Evolutionary conservation across 179 eudicot genomes (phyloP).

Genomic region (Heliamphora ciliata): DNA sequence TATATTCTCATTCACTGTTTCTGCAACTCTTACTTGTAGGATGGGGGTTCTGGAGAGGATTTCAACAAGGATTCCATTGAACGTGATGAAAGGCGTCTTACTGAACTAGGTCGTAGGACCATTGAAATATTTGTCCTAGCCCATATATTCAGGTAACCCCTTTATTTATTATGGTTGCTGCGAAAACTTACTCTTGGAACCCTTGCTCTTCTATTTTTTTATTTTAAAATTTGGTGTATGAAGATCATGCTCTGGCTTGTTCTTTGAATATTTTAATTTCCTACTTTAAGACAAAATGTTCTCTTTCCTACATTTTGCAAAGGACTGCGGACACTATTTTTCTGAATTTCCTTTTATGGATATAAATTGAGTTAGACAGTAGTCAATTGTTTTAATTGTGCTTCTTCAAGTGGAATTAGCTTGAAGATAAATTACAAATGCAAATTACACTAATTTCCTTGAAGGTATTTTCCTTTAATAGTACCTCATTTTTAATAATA

Average conservation of each 20-base stretch:
- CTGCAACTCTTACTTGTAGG: constrained; percentile 36
- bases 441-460: too few relatives aligned
- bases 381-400: not conserved
- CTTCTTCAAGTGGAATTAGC: not conserved
- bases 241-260: not conserved
- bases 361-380: not conserved
- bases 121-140: constrained; percentile 86
- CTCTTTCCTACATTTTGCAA: not conserved
- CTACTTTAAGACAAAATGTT: not conserved
- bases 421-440: not conserved
- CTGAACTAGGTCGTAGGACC: constrained; percentile 90
- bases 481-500: not conserved
- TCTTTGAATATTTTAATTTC: constrained; percentile 1
- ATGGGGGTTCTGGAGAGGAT: constrained; percentile 80
- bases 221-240: not conserved
- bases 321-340: not conserved
- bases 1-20: not conserved
- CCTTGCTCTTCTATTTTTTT: not conserved
- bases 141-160: constrained; percentile 72
- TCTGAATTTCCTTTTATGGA: not conserved
- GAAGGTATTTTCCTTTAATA: too few relatives aligned
- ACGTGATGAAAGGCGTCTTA: constrained; percentile 89
- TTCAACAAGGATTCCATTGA: constrained; percentile 69
- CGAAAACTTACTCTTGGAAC: constrained; percentile 12
- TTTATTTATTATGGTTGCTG: not conserved